A percentile compares a stretch with the other conserved stretches of the same genome.
Conservation (phyloP, 352 stramenopile genomes). For the Phytophthora agathidicida region DNA sequence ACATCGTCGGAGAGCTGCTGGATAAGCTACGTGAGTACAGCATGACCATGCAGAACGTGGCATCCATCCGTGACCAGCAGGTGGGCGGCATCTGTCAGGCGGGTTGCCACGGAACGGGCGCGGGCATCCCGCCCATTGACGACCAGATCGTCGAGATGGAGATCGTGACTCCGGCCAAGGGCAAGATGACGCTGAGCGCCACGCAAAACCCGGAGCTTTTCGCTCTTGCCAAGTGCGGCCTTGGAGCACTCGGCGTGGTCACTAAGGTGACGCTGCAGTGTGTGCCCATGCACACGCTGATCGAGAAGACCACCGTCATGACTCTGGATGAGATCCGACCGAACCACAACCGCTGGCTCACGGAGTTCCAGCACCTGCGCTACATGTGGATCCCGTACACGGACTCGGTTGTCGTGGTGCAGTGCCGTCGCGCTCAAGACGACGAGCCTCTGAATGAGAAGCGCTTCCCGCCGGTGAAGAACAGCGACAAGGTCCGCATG, state of each 20-base stretch:
- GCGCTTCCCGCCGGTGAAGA: constrained; percentile 47
- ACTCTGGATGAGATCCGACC: constrained; percentile 87
- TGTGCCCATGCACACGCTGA: constrained; percentile 92
- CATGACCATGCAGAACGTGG: constrained; percentile 98
- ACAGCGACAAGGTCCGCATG: constrained; percentile 73
- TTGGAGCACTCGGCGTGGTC: constrained; percentile 96
- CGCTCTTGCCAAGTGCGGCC: constrained; percentile 92
- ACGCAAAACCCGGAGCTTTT: constrained; percentile 89
- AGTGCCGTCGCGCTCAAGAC: constrained; percentile 71
- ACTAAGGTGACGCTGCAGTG: constrained; percentile 97
- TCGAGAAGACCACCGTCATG: constrained; percentile 94
- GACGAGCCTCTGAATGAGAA: constrained; percentile 47
- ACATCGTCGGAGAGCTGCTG: constrained; percentile 80
- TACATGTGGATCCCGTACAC: constrained; percentile 99
- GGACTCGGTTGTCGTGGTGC: constrained; percentile 95
- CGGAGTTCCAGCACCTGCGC: constrained; percentile 86
- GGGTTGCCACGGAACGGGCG: constrained; percentile 96
- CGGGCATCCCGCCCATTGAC: constrained; percentile 95
- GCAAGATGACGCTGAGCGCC: constrained; percentile 88
- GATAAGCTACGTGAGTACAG: constrained; percentile 78
- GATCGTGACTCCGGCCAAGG: constrained; percentile 94
- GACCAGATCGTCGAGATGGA: constrained; percentile 97
- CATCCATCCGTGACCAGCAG: constrained; percentile 98
- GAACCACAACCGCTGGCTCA: constrained; percentile 77
- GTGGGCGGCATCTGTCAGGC: constrained; percentile 97